Percentiles rank a stretch among this genome's conserved stretches.
Conservation (phyloP, 371 early-diverging fungal genomes). For the Mucor lusitanicus region DNA sequence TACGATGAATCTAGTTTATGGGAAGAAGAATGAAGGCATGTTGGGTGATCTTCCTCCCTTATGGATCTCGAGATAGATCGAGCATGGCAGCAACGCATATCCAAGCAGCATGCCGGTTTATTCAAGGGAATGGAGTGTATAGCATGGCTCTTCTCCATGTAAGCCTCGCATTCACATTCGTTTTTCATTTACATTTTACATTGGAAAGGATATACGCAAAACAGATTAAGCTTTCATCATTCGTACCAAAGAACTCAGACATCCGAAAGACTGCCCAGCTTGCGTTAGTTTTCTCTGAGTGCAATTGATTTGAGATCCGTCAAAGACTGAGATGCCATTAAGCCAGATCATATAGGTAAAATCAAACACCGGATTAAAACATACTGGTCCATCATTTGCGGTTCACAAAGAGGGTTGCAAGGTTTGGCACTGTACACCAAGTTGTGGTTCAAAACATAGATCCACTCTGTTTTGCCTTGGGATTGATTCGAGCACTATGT, state of each 20-base stretch:
- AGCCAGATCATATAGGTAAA: slow-evolving; percentile 17
- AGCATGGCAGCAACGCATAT: too few species aligned
- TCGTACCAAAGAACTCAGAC: slow-evolving; percentile 31
- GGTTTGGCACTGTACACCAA: not conserved
- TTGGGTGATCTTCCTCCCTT: not conserved
- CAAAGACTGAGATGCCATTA: slow-evolving; percentile 2
- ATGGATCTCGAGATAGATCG: not conserved
- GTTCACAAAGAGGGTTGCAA: not conserved
- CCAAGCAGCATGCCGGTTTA: too few species aligned
- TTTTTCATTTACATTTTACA: slow-evolving; percentile 21
- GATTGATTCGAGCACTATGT: too few species aligned
- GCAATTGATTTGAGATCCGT: slow-evolving; percentile 14
- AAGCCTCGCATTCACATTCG: not conserved
- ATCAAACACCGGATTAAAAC: slow-evolving; percentile 33
- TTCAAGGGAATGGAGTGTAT: not conserved
- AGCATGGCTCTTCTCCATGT: not conserved
- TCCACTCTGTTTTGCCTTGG: too few species aligned
- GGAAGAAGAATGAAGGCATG: not conserved
- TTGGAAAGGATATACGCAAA: slow-evolving; percentile 16
- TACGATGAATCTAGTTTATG: too few species aligned
- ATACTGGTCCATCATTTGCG: slow-evolving; percentile 8
- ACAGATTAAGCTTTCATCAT: slow-evolving; percentile 34
- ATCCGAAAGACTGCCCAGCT: slow-evolving; percentile 39
- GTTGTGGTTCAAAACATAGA: slow-evolving; percentile 3
- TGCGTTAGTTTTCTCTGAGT: slow-evolving; percentile 29